Percentiles rank a stretch among this genome's conserved stretches.
These are phyloP conservation scores for Colletotrichum theobromicola DNA, from an alignment of 2,329 filamentous ascomycete genomes.

Conservation along the genomic window DNA sequence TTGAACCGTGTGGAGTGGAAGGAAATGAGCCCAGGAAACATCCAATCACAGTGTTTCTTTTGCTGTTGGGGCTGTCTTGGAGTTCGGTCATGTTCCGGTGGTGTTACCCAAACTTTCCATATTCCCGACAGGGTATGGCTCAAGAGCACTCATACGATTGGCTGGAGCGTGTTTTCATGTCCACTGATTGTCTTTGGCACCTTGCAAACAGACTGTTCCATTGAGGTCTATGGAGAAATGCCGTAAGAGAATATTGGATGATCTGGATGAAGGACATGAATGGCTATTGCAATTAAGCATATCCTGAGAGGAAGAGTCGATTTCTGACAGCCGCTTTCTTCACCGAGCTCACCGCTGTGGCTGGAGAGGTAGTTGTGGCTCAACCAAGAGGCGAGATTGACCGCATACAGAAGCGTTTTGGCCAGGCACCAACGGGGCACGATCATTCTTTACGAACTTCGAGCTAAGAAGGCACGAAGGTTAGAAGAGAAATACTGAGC, in stretches of 20 bases:
- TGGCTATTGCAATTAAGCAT: background rate
- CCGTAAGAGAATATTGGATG: background rate
- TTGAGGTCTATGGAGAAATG: background rate
- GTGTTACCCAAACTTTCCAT: background rate
- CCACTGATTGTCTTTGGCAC: background rate
- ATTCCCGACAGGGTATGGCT: background rate
- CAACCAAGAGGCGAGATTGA: background rate
- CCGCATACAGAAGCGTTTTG: background rate
- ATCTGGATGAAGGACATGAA: background rate
- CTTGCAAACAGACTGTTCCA: background rate
- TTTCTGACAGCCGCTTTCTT: background rate
- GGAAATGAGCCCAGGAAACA: background rate
- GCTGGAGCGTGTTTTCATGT: background rate
- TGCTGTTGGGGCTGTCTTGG: background rate
- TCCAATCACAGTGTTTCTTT: background rate
- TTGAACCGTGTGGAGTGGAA: background rate
- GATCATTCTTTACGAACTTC: background rate
- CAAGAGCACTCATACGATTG: accelerated
- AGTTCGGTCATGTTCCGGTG: background rate
- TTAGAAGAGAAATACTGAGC: too few relatives aligned
- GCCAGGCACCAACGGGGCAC: background rate
- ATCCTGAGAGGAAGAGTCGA: background rate
- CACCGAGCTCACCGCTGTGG: background rate
- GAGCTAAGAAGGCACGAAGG: too few relatives aligned
- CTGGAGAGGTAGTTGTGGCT: background rate